Evolutionary conservation across 495 filamentous ascomycete genomes (phyloP).

Genomic region (Niebla homalea): DNA sequence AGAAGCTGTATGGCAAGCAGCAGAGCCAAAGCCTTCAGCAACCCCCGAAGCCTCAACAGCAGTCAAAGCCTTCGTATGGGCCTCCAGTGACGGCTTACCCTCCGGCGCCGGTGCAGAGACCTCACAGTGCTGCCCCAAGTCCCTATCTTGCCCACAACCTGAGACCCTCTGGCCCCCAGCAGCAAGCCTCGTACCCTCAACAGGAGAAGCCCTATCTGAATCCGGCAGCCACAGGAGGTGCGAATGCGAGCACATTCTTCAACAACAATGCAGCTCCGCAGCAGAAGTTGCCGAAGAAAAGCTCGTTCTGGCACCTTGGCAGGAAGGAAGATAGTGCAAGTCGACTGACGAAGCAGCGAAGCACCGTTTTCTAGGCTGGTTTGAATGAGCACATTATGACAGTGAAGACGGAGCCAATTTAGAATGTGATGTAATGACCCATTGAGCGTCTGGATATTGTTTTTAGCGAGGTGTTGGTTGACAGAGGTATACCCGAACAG

Average conservation of each 20-base stretch:
- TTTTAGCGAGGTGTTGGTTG: too few relatives aligned
- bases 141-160: conserved; percentile 12
- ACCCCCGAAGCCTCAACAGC: conserved; percentile 6
- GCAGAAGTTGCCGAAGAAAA: conserved; percentile 33
- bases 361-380: conserved; percentile 35
- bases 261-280: conserved; percentile 11
- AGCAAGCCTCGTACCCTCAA: conserved; percentile 2
- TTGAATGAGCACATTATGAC: too few relatives aligned
- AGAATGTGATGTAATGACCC: too few relatives aligned
- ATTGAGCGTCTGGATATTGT: too few relatives aligned
- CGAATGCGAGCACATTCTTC: conserved; percentile 10
- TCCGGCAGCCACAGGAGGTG: not conserved
- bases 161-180: not conserved
- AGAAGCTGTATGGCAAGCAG: conserved; percentile 54
- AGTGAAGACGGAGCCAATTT: too few relatives aligned
- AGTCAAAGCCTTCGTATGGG: conserved; percentile 4
- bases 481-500: too few relatives aligned
- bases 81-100: conserved; percentile 6
- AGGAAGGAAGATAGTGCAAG: conserved; percentile 20
- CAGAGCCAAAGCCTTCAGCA: conserved; percentile 27
- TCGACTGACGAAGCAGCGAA: conserved; percentile 37
- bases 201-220: conserved; percentile 22
- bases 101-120: conserved; percentile 14
- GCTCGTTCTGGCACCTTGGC: conserved; percentile 35
- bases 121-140: conserved; percentile 10